phyloP scores from a whole-genome alignment of 1,284 basidiomycete genomes.

The Microbotryum silenes-acaulis region DNA sequence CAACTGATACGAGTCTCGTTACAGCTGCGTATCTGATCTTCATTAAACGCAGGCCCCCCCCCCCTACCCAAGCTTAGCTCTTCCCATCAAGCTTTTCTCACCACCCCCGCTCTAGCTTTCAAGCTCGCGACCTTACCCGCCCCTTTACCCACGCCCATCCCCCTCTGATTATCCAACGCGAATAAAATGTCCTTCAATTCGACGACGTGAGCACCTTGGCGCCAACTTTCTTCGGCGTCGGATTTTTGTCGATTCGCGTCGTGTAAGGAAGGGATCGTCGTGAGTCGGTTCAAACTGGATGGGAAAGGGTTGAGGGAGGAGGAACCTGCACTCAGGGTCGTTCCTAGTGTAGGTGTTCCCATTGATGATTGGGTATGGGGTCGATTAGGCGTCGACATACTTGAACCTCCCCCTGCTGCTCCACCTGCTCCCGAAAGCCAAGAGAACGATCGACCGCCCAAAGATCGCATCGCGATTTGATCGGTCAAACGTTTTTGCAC shows the following conservation, averaged over 20 bases:
- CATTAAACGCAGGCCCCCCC: too few relatives aligned
- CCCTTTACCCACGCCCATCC: constrained; percentile 34
- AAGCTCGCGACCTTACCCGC: constrained; percentile 29
- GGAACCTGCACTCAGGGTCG: background rate
- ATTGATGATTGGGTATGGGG: background rate
- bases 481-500: constrained; percentile 81
- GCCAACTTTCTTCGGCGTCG: constrained; percentile 20
- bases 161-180: constrained; percentile 37
- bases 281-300: constrained; percentile 3
- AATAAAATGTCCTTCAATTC: constrained; percentile 34
- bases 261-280: constrained; percentile 16
- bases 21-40: too few relatives aligned
- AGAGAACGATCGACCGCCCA: constrained; percentile 62
- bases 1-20: too few relatives aligned
- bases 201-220: constrained; percentile 29
- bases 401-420: constrained; percentile 27
- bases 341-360: constrained; percentile 6
- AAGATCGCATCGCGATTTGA: constrained; percentile 73
- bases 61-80: too few relatives aligned
- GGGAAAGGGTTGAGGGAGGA: background rate
- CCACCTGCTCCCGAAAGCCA: constrained; percentile 62
- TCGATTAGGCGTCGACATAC: constrained; percentile 29
- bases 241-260: constrained; percentile 23
- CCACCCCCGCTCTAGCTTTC: constrained; percentile 29
- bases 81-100: background rate